Evolutionary conservation across 257 asterid genomes (phyloP).

Genomic region (Penstemon davidsonii): DNA sequence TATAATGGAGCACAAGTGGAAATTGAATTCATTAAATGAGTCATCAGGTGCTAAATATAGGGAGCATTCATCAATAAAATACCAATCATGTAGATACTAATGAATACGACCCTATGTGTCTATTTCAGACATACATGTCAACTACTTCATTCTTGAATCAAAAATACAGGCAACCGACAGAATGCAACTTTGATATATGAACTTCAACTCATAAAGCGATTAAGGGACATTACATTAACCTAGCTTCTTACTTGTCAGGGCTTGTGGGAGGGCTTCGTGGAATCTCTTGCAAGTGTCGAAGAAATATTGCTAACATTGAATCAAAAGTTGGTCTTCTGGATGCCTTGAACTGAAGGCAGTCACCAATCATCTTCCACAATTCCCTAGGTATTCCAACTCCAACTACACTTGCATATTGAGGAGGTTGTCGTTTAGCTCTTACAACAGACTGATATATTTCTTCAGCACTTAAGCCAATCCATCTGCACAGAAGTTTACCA

Average conservation of each 20-base stretch:
- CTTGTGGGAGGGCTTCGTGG: slow-evolving; percentile 97
- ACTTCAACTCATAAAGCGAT: slow-evolving; percentile 19
- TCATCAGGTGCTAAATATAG: slow-evolving; percentile 26
- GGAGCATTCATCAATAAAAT: slow-evolving; percentile 13
- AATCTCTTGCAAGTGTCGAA: slow-evolving; percentile 90
- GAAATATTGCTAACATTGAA: slow-evolving; percentile 87
- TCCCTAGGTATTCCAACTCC: slow-evolving; percentile 99
- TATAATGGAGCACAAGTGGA: slow-evolving; percentile 28
- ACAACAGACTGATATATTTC: slow-evolving; percentile 92
- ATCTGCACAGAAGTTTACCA: slow-evolving; percentile 52
- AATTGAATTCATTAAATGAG: slow-evolving; percentile 25
- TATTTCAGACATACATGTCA: slow-evolving; percentile 1
- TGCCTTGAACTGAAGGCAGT: slow-evolving; percentile 90
- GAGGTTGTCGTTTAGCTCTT: slow-evolving; percentile 81
- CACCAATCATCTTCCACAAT: slow-evolving; percentile 99
- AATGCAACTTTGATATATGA: slow-evolving; percentile 17
- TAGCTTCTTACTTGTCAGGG: slow-evolving; percentile 82
- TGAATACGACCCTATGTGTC: not conserved
- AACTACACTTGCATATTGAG: slow-evolving; percentile 93
- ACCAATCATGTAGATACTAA: slow-evolving; percentile 1
- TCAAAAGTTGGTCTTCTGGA: slow-evolving; percentile 89
- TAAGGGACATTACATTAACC: slow-evolving; percentile 8
- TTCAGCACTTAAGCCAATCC: slow-evolving; percentile 90
- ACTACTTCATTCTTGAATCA: slow-evolving; percentile 3
- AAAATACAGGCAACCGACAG: slow-evolving; percentile 1